A percentile compares a stretch with the other conserved stretches of the same genome.
phyloP scores from a whole-genome alignment of 2,329 filamentous ascomycete genomes.

The Paecilomyces variotii region DNA sequence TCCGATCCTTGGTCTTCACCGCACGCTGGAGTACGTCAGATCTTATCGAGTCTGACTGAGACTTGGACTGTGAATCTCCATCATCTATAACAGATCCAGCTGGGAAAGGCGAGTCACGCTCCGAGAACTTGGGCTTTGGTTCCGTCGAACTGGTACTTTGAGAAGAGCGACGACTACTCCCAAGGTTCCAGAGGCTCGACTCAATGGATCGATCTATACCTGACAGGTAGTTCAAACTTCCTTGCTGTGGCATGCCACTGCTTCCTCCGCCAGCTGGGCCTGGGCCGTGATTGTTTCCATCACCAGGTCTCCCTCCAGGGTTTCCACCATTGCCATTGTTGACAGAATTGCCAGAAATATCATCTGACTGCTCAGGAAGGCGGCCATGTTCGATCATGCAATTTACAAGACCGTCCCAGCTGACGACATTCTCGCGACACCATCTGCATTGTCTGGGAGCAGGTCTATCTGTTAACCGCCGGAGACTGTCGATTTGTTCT shows the following conservation, averaged over 20 bases:
- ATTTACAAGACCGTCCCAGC: not conserved
- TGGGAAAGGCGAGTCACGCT: not conserved
- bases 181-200: not conserved
- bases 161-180: not conserved
- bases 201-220: not conserved
- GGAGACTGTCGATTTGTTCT: not conserved
- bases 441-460: not conserved
- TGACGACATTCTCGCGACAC: not conserved
- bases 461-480: not conserved
- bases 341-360: not conserved
- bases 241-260: not conserved
- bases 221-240: not conserved
- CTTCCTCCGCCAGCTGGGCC: not conserved
- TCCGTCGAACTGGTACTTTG: not conserved
- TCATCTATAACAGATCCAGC: not conserved
- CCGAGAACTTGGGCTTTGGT: not conserved
- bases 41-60: not conserved
- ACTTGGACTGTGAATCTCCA: not conserved
- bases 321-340: not conserved
- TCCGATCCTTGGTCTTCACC: not conserved
- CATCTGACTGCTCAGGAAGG: not conserved
- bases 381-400: not conserved
- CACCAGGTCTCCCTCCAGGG: not conserved
- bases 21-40: not conserved
- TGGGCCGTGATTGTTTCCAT: not conserved